Conservation (phyloP, 805 yeast genomes). For the Metschnikowia anglica region DNA sequence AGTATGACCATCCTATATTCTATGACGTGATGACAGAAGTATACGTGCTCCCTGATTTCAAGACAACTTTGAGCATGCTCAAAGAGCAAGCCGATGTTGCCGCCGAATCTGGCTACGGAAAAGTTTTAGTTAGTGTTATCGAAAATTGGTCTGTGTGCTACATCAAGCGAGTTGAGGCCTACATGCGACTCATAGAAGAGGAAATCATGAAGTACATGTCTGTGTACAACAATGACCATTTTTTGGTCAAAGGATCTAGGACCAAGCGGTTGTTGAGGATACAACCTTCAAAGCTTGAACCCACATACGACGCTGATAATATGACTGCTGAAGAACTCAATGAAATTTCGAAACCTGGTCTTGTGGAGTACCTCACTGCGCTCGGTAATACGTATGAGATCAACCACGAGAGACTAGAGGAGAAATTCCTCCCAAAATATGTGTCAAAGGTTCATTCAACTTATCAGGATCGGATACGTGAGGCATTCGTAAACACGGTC, state of each 20-base stretch:
- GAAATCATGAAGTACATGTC: constrained; percentile 43
- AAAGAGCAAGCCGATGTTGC: constrained; percentile 90
- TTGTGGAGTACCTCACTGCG: constrained; percentile 78
- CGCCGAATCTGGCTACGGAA: constrained; percentile 78
- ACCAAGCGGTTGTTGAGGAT: constrained; percentile 37
- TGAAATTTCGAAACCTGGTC: constrained; percentile 55
- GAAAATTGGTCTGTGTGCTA: constrained; percentile 65
- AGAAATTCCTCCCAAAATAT: constrained; percentile 65
- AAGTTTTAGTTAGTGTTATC: constrained; percentile 75
- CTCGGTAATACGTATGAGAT: constrained; percentile 86
- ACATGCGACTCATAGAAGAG: constrained; percentile 54
- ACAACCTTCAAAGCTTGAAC: constrained; percentile 15
- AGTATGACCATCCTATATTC: constrained; percentile 31
- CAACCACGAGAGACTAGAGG: constrained; percentile 61
- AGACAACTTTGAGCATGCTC: constrained; percentile 75
- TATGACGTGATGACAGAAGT: constrained; percentile 44
- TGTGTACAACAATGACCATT: constrained; percentile 40
- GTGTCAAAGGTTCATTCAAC: constrained; percentile 53
- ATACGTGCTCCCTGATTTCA: constrained; percentile 72
- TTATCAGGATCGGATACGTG: constrained; percentile 35
- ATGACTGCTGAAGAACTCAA: constrained; percentile 41
- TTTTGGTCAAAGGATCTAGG: constrained; percentile 44
- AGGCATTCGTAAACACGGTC: constrained; percentile 45
- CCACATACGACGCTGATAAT: constrained; percentile 34
- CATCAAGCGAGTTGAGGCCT: constrained; percentile 58